Evolutionary conservation across 352 stramenopile species (phyloP).

Genomic region (Globisporangium viniferum): DNA sequence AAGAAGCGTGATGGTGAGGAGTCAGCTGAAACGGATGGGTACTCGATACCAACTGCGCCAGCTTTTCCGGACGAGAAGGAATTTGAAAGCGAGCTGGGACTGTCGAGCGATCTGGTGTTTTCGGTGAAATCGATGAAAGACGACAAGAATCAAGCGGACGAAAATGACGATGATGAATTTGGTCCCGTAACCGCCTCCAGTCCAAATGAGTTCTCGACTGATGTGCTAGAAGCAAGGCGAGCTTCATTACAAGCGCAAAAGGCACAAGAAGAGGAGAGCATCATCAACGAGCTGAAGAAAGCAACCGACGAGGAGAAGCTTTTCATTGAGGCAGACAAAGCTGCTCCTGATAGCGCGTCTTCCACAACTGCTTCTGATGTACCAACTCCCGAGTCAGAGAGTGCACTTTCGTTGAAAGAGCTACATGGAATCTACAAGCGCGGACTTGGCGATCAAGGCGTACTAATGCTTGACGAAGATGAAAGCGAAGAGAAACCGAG

Average conservation of each 20-base stretch:
- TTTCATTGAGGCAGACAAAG: constrained; percentile 2
- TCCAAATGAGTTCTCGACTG: not conserved
- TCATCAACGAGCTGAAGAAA: constrained; percentile 43
- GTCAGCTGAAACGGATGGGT: constrained; percentile 12
- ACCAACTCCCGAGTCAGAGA: constrained; percentile 5
- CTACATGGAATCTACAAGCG: constrained; percentile 82
- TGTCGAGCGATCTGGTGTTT: constrained; percentile 30
- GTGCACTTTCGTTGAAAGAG: constrained; percentile 53
- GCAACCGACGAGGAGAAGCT: constrained; percentile 37
- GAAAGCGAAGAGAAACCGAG: constrained; percentile 8
- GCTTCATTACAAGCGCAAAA: constrained; percentile 26
- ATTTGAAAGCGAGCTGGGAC: constrained; percentile 39
- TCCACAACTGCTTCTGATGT: not conserved
- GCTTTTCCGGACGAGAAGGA: constrained; percentile 50
- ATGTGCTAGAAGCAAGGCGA: constrained; percentile 17
- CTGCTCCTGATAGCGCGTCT: not conserved
- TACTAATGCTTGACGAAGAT: constrained; percentile 39
- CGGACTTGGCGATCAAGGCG: constrained; percentile 68
- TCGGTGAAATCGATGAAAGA: constrained; percentile 23
- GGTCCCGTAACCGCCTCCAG: not conserved
- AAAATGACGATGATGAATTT: constrained; percentile 44
- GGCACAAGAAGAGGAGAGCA: constrained; percentile 30
- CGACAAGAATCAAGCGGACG: not conserved
- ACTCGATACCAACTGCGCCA: constrained; percentile 31
- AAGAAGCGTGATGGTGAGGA: constrained; percentile 24